These are phyloP conservation scores for Globisporangium nodosum DNA, from an alignment of 352 stramenopile species.

Conservation along the genomic window DNA sequence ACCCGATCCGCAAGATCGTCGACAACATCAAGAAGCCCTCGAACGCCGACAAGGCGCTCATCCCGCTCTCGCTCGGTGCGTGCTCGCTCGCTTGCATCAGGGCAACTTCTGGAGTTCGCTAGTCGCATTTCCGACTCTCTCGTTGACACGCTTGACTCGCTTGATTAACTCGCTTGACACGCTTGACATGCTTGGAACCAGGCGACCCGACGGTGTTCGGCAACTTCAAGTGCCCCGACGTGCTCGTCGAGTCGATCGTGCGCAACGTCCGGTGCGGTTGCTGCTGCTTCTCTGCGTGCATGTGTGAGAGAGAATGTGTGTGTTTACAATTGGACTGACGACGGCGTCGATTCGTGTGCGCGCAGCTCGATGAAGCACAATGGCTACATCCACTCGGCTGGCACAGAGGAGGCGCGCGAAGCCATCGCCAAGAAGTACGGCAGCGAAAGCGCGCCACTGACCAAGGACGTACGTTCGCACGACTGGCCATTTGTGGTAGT, in stretches of 20 bases:
- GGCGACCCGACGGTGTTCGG: constrained; percentile 91
- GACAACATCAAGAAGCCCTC: constrained; percentile 91
- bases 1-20: constrained; percentile 94
- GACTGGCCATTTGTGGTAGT: too few species aligned
- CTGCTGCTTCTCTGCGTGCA: neutral
- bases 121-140: constrained; percentile 8
- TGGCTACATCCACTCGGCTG: constrained; percentile 92
- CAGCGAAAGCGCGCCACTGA: constrained; percentile 42
- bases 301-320: neutral
- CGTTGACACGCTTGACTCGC: neutral
- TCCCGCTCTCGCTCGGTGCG: constrained; percentile 89
- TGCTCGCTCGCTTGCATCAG: constrained; percentile 3
- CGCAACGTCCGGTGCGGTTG: constrained; percentile 42
- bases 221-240: constrained; percentile 88
- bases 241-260: constrained; percentile 76
- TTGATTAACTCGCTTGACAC: neutral
- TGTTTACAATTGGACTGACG: neutral
- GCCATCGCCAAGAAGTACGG: constrained; percentile 88
- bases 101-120: neutral
- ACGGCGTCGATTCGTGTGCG: neutral
- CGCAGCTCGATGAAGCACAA: constrained; percentile 80
- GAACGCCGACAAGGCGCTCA: constrained; percentile 86
- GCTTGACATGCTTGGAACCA: constrained; percentile 11
- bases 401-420: constrained; percentile 72
- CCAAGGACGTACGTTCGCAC: constrained; percentile 50